Percentiles rank a stretch among this genome's conserved stretches.
phyloP scores from a whole-genome alignment of 495 filamentous ascomycete species.

The Penicillium dipodomyicola region DNA sequence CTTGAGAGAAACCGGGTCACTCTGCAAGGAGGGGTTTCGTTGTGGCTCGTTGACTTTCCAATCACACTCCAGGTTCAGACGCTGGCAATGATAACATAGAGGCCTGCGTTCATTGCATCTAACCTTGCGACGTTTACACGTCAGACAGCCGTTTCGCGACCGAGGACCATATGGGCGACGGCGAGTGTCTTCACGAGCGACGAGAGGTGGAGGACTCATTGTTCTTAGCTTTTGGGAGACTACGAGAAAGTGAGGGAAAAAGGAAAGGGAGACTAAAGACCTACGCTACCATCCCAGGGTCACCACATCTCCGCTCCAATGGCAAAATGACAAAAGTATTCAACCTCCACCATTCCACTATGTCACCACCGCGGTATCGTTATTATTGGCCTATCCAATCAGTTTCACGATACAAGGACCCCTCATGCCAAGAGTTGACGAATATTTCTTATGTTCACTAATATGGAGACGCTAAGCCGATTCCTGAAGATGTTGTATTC shows the following conservation, averaged over 20 bases:
- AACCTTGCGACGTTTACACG: constrained; percentile 18
- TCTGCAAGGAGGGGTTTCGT: constrained; percentile 4
- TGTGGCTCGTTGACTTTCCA: constrained; percentile 5
- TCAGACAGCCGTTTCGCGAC: constrained; percentile 18
- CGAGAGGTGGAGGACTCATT: not conserved
- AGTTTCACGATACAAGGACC: not conserved
- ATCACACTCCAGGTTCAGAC: constrained; percentile 20
- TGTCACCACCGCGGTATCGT: not conserved
- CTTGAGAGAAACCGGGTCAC: not conserved
- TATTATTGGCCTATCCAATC: not conserved
- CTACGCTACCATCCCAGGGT: no score
- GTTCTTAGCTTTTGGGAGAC: not conserved
- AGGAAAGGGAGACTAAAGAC: not conserved
- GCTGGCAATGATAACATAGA: constrained; percentile 37
- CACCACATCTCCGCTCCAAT: not conserved
- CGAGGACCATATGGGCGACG: constrained; percentile 15
- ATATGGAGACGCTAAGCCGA: no score
- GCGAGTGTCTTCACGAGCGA: not conserved
- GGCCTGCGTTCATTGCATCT: constrained; percentile 40
- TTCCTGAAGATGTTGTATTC: no score
- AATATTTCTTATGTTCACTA: not conserved
- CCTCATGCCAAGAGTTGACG: not conserved
- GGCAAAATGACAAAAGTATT: not conserved
- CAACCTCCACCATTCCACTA: no score
- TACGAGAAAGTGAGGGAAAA: not conserved